A percentile compares a stretch with the other conserved stretches of the same genome.
phyloP scores from a whole-genome alignment of 1,284 basidiomycete genomes.

The Takashimella koratensis region DNA sequence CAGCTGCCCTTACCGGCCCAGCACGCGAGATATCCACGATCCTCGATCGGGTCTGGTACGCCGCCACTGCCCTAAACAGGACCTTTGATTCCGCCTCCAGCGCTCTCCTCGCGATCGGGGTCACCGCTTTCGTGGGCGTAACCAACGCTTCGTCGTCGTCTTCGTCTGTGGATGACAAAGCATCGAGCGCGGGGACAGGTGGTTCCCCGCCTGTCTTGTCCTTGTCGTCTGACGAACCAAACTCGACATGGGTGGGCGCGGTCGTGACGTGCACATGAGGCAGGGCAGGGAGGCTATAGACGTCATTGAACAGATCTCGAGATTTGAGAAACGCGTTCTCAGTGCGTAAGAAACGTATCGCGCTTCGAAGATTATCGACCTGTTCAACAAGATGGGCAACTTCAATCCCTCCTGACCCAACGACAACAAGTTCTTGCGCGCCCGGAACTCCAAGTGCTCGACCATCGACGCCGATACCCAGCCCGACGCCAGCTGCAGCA shows the following conservation, averaged over 20 bases:
- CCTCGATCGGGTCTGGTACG: conserved; percentile 69
- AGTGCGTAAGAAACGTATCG: conserved; percentile 79
- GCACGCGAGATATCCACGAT: conserved; percentile 75
- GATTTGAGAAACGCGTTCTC: conserved; percentile 92
- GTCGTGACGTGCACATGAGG: conserved; percentile 25
- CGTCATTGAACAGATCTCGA: conserved; percentile 76
- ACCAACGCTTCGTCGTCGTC: neutral
- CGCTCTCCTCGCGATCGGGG: conserved; percentile 55
- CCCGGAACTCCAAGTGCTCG: neutral
- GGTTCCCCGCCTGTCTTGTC: too few relatives aligned
- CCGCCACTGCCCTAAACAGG: conserved; percentile 75
- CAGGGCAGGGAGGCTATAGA: conserved; percentile 68
- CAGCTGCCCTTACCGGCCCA: conserved; percentile 46
- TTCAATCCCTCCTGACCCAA: conserved; percentile 60
- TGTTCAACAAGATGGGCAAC: conserved; percentile 46
- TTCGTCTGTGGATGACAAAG: conserved; percentile 2
- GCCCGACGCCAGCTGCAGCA: neutral
- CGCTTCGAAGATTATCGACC: conserved; percentile 85
- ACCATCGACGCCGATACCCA: neutral
- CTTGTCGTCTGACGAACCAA: too few relatives aligned
- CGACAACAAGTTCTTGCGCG: conserved; percentile 69
- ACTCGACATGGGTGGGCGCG: too few relatives aligned
- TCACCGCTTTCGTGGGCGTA: neutral
- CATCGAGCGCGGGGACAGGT: conserved; percentile 24
- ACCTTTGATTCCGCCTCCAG: conserved; percentile 74